These are phyloP conservation scores for Sergeia podlipaevii DNA, from an alignment of 208 protist species.

Conservation along the genomic window DNA sequence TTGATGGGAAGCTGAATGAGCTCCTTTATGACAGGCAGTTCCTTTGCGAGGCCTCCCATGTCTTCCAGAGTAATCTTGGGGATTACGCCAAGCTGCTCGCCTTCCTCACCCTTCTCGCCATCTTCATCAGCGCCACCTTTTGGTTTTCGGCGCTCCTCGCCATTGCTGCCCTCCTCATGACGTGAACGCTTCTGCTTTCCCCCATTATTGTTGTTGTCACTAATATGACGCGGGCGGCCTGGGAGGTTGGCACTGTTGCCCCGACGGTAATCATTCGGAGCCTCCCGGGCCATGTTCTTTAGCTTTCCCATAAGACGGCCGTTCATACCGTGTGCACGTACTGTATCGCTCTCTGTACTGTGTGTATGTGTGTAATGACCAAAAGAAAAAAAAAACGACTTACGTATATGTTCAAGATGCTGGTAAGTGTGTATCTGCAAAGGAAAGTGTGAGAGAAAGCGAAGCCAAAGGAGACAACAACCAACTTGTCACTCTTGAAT, in stretches of 20 bases:
- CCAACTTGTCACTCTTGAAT: too few species aligned
- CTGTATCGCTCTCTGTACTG: background rate
- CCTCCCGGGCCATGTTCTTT: conserved; percentile 44
- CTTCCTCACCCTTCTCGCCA: conserved; percentile 11
- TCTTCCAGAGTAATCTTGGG: conserved; percentile 85
- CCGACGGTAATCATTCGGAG: conserved; percentile 18
- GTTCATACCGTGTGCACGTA: conserved; percentile 42
- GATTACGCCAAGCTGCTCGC: conserved; percentile 63
- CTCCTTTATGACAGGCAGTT: conserved; percentile 93
- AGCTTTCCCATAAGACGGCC: conserved; percentile 57
- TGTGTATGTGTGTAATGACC: conserved; percentile 7
- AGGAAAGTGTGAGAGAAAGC: too few species aligned
- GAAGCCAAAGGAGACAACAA: too few species aligned
- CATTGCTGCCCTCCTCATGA: conserved; percentile 9
- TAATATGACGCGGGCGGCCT: conserved; percentile 16
- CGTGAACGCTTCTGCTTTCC: conserved; percentile 22
- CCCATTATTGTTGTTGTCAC: conserved; percentile 8
- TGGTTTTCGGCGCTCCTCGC: too few species aligned
- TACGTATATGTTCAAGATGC: too few species aligned
- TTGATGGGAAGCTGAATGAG: conserved; percentile 94
- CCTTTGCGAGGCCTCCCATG: conserved; percentile 90
- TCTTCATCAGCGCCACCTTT: conserved; percentile 20
- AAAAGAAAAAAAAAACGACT: background rate
- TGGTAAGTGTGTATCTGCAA: too few species aligned
- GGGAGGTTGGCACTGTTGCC: conserved; percentile 3